Evolutionary conservation across 164 flowering plant species (phyloP), one percentile per base, ranked within the genome.

Genomic region (Brasenia schreberi): DNA sequence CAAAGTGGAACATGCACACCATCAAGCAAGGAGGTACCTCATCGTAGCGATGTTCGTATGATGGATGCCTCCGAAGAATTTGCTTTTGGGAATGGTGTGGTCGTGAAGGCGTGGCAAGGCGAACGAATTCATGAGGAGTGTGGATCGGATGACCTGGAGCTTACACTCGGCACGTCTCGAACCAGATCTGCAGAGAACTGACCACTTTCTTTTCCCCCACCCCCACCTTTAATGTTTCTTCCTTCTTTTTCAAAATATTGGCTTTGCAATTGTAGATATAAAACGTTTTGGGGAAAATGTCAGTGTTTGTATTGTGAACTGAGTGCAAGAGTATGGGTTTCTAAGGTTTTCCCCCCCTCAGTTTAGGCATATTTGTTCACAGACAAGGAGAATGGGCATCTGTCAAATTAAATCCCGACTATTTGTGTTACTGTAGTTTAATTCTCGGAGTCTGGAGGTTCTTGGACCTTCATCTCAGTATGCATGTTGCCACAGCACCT

Each of bases 1-100:
- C 97, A 90, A 67, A 93, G 98, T 66, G 98, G 98, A 49, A 83
- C 97, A 43, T 90, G 98, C 80, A 90, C 98, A 14, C 98, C 98
- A 0, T 93, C 84, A 17, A 62, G 87, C 65, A 76, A 86, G 9
- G 89, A 87, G 0, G 80, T 88, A 1, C 70, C 74, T 49, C 90
- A 83, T 69, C 84, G 73, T 10, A 81, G 82, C 27, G 98, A 93
- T 80, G 80, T 93, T 65, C 92, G 93, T 9, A 90, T 87, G 95
- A 66, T 87, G 1, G 96, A 88, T 70, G 84, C 77, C 7, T 81
- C 96, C 5, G 82, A 88, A 39, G 98, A 93, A 74, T 93, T 93
- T 83, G 98, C 98, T 33, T 93, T 93, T 73, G 92, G 97, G 2
- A 80, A 82, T 71, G 83, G 79, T 64, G 92, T 89, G 11, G 45